Base-by-base conservation (phyloP, 768 basidiomycete species). In the Trametes punicea region DNA sequence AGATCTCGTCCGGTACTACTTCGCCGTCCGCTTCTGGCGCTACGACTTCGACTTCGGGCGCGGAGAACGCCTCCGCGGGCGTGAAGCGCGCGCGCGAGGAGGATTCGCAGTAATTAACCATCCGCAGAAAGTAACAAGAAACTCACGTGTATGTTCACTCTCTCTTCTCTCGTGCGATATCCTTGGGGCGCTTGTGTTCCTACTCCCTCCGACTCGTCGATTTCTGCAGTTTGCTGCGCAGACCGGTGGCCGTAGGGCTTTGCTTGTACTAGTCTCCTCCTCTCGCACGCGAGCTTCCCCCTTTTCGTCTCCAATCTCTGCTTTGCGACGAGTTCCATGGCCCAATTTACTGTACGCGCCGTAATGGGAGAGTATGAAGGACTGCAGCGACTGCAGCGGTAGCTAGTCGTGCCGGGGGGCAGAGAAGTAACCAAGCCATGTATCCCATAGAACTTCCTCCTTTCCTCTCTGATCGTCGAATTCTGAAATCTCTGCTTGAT, bases 361-460 rank as follows among this genome's bases (percentile, higher is more conserved):
- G 51, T 53, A 49, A 53, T 53, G 46, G 26, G 46, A 31, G n/a
- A 25, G 46, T 42, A 34, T 7, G 51, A 52, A 58, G 51, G 51
- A 58, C 50, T 41, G 51, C 51, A 26, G 44, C 51, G 46, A 25
- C 31, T 31, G 27, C 40, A 33, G 45, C 45, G 51, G 13, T 36
- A 10, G 13, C 13, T 15, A 36, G 34, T 36, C 34, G 15, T 10
- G 34, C 4, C 13, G 9, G 34, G 34, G 2, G 8, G 57, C 51
- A 36, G 39, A 58, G 51, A 53, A 53, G 51, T 53, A 15, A 58
- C 45, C 45, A 53, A 58, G 33, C 57, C 36, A 58, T 58, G 57
- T 58, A 58, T 58, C 57, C 51, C 51, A 29, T 58, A 58, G 51
- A 53, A 27, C 47, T n/a, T n/a, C n/a, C n/a, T n/a, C n/a, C 13